Percentiles rank a stretch among this genome's conserved stretches.
Evolutionary conservation across 306 rosid species (phyloP).

Genomic region (Acacia melanoxylon): DNA sequence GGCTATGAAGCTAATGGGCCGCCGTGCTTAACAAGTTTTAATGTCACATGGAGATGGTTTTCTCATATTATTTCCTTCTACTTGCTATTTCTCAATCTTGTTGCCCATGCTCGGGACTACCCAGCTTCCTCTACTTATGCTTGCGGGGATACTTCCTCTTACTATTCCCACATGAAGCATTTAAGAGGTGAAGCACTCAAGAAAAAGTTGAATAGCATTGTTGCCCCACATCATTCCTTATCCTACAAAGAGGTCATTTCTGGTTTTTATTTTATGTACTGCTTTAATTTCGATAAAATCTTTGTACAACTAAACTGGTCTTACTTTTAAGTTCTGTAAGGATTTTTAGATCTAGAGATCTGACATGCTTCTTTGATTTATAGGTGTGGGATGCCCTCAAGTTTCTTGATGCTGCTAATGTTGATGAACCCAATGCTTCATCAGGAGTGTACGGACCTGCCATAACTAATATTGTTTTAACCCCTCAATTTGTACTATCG

Average conservation of each 20-base stretch:
- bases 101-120: conserved; percentile 45
- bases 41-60: conserved; percentile 48
- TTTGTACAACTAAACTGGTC: neutral
- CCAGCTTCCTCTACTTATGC: conserved; percentile 45
- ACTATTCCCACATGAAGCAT: conserved; percentile 44
- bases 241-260: conserved; percentile 54
- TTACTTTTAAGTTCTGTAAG: neutral
- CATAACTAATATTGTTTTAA: neutral
- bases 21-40: conserved; percentile 28
- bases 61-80: conserved; percentile 48
- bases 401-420: conserved; percentile 76
- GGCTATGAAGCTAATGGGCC: conserved; percentile 22
- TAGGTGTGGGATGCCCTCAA: conserved; percentile 82
- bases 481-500: neutral
- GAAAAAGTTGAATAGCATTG: conserved; percentile 49
- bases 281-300: conserved; percentile 12
- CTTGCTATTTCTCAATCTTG: conserved; percentile 56
- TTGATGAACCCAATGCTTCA: conserved; percentile 60
- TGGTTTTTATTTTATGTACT: neutral
- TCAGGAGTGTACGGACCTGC: conserved; percentile 42
- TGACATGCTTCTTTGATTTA: conserved; percentile 3
- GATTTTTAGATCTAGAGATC: conserved; percentile 3
- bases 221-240: conserved; percentile 59
- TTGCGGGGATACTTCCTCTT: conserved; percentile 54
- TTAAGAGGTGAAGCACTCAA: conserved; percentile 51